Evolutionary conservation across 129 eudicot species (phyloP).

Genomic region (Erigeron canadensis): DNA sequence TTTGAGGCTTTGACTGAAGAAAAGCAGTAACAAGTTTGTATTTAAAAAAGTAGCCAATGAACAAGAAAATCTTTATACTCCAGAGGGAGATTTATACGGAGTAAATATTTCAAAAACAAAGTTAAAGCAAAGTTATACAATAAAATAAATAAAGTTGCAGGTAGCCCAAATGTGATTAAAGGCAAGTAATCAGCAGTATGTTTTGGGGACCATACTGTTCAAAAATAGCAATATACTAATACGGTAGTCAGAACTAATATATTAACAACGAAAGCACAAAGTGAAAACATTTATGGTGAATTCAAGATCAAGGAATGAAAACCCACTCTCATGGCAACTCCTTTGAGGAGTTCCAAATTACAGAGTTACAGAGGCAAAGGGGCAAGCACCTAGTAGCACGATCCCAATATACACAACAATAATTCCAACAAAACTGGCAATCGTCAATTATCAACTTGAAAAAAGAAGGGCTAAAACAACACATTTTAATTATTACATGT

Average conservation of each 20-base stretch:
- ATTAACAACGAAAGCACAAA: background rate
- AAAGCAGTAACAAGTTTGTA: background rate
- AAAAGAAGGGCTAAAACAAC: background rate
- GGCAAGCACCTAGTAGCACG: slow-evolving; percentile 5
- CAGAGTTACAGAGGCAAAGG: slow-evolving; percentile 2
- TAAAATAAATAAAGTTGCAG: background rate
- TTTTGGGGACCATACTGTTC: too few relatives aligned
- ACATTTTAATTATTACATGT: slow-evolving; percentile 27
- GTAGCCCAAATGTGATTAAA: too few relatives aligned
- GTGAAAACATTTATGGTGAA: background rate
- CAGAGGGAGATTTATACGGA: background rate
- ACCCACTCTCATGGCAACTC: slow-evolving; percentile 3
- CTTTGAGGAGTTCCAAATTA: slow-evolving; percentile 2
- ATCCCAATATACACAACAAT: slow-evolving; percentile 17
- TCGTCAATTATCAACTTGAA: background rate
- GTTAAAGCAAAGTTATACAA: background rate
- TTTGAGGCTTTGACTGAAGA: slow-evolving; percentile 1
- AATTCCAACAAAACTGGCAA: slow-evolving; percentile 14
- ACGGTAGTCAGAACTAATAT: too few relatives aligned
- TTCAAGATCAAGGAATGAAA: background rate
- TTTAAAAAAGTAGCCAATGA: too few relatives aligned
- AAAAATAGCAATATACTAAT: too few relatives aligned
- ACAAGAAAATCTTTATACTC: background rate
- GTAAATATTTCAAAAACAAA: background rate
- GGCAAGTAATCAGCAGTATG: too few relatives aligned